Conservation (phyloP, 1,284 basidiomycete genomes). For the Leccinum olivaceoglutinosum region DNA sequence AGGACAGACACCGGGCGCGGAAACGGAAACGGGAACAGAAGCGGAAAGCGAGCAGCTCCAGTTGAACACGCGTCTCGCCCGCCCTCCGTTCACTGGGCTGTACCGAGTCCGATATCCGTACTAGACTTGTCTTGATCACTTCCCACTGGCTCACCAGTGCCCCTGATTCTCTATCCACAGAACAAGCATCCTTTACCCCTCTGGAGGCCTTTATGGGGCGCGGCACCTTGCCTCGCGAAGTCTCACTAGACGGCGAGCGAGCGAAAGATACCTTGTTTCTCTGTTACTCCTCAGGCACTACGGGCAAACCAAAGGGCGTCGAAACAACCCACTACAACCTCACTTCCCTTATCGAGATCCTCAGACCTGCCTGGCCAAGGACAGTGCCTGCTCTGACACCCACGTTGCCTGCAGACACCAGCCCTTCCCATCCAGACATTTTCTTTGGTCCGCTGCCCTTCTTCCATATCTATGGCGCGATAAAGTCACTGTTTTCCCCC, state of each 20-base stretch:
- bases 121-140: slow-evolving; percentile 42
- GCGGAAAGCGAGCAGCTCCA: slow-evolving; percentile 14
- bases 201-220: slow-evolving; percentile 41
- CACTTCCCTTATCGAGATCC: slow-evolving; percentile 43
- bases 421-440: slow-evolving; percentile 32
- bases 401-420: slow-evolving; percentile 2
- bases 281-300: slow-evolving; percentile 67
- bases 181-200: slow-evolving; percentile 25
- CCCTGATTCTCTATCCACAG: slow-evolving; percentile 27
- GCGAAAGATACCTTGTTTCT: slow-evolving; percentile 54
- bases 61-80: slow-evolving; percentile 16
- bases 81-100: slow-evolving; percentile 40
- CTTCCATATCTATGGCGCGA: slow-evolving; percentile 49
- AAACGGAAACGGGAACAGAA: slow-evolving; percentile 16
- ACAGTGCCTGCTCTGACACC: slow-evolving; percentile 16
- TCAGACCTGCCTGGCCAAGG: slow-evolving; percentile 36
- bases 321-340: slow-evolving; percentile 69
- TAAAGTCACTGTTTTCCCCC: slow-evolving; percentile 59
- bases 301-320: slow-evolving; percentile 55
- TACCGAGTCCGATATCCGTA: slow-evolving; percentile 35
- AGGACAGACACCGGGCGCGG: slow-evolving; percentile 15
- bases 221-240: slow-evolving; percentile 43
- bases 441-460: slow-evolving; percentile 57
- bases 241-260: slow-evolving; percentile 43
- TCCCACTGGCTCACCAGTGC: slow-evolving; percentile 36